Base-by-base conservation (phyloP, 2,329 filamentous ascomycete species). In the Aureobasidium sp. region DNA sequence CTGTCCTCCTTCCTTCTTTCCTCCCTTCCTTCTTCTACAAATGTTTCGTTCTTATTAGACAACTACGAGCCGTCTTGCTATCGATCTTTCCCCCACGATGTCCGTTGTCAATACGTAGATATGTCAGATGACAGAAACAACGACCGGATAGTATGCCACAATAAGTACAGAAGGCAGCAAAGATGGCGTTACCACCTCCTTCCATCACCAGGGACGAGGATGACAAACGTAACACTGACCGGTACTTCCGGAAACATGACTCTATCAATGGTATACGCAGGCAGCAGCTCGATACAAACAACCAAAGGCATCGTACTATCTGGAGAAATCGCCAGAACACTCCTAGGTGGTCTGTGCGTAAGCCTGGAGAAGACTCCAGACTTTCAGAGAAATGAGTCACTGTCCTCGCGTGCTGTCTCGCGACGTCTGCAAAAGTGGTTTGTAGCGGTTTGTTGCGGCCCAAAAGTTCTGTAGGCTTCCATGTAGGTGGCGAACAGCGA, bases 401-500 rank as follows among this genome's bases (percentile, higher is more conserved):
- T 37, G 17, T 29, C 10, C 24, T 57, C 6, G 24, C 39, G 53
- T 46, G 53, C 39, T 36, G 24, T 57, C 52, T 55, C 51, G 51
- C 37, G 37, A 57, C 53, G n/a, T 34, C 41, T 44, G 41, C 24
- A 17, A 37, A 37, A 59, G 13, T 60, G 27, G 26, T 46, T 41
- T 55, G 6, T 26, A 9, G 34, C 50, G 20, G 50, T 43, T 44
- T 8, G 9, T 43, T 44, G 52, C 52, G 26, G 52, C 52, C 52
- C 37, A 56, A 56, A 37, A 24, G 7, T 59, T 59, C 53, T 57
- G 1, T 46, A 59, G 44, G 56, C 43, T 59, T 59, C 56, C 44
- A 59, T 39, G 1, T 20, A 17, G 26, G 53, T 57, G 53, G 41
- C 53, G 29, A 48, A 17, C n/a, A 47, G 56, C 56, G 56, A 59